Evolutionary conservation across 768 basidiomycete species (phyloP).

Genomic region (Hypsizygus marmoreus): DNA sequence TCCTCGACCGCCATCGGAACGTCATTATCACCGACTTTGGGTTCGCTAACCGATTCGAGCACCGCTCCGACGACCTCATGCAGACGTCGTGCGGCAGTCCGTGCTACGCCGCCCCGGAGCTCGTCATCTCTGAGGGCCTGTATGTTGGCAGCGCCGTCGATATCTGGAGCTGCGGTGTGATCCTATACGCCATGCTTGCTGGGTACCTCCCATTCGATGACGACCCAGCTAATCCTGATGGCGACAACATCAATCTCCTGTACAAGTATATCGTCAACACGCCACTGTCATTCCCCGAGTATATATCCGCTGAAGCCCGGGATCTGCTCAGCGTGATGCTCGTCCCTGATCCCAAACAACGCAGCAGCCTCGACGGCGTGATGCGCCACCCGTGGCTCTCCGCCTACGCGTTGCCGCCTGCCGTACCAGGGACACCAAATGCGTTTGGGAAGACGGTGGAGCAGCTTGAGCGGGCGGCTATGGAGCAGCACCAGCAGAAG

Average conservation of each 20-base stretch:
- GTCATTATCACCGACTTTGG: conserved; percentile 99
- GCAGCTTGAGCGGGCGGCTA: conserved; percentile 77
- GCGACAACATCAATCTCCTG: conserved; percentile 97
- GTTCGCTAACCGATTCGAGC: conserved; percentile 97
- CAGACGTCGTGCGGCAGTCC: conserved; percentile 97
- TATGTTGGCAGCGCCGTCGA: conserved; percentile 98
- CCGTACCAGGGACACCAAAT: conserved; percentile 29
- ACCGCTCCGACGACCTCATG: conserved; percentile 93
- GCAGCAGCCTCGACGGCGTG: conserved; percentile 74
- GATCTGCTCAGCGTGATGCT: conserved; percentile 90
- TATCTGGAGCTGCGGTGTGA: conserved; percentile 96
- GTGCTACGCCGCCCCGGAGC: conserved; percentile 97
- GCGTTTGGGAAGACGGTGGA: conserved; percentile 72
- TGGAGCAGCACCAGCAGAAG: conserved; percentile 86
- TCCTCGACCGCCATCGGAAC: conserved; percentile 95
- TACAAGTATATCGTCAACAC: conserved; percentile 99
- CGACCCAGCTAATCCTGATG: conserved; percentile 97
- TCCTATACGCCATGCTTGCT: conserved; percentile 95
- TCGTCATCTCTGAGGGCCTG: conserved; percentile 95
- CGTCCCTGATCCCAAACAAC: conserved; percentile 83
- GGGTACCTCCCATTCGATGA: conserved; percentile 99
- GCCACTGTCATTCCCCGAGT: conserved; percentile 95
- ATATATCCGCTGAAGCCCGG: conserved; percentile 81
- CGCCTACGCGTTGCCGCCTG: conserved; percentile 45
- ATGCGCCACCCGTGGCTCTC: conserved; percentile 90